phyloP scores from a whole-genome alignment of 129 eudicot genomes.

The Heracleum sosnowskyi region DNA sequence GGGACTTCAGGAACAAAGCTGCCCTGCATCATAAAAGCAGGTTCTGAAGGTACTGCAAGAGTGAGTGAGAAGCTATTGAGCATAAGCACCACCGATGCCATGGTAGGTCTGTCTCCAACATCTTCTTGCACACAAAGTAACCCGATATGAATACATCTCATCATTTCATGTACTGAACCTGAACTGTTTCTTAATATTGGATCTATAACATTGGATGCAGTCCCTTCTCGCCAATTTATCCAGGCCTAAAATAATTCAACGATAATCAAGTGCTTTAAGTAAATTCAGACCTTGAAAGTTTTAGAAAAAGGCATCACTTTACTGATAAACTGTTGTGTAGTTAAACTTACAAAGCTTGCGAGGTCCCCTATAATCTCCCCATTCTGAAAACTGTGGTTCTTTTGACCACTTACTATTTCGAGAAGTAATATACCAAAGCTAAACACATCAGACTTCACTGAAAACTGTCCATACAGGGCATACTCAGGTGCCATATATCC shows the following conservation, averaged over 20 bases:
- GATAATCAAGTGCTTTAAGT: neutral
- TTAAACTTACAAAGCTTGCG: conserved; percentile 7
- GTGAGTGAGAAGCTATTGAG: neutral
- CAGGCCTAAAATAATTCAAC: neutral
- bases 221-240: conserved; percentile 2
- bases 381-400: neutral
- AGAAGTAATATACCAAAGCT: conserved; percentile 6
- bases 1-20: neutral
- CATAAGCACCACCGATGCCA: conserved; percentile 4
- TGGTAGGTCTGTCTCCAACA: neutral
- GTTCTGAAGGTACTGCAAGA: neutral
- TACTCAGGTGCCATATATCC: conserved; percentile 11
- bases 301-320: neutral
- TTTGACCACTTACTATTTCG: conserved; percentile 5
- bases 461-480: neutral
- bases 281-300: neutral
- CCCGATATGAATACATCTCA: conserved; percentile 4
- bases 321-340: neutral
- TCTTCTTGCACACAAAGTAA: neutral
- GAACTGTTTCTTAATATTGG: conserved; percentile 1
- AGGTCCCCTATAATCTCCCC: neutral
- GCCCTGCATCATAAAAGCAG: neutral
- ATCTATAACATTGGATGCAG: neutral
- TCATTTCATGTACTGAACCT: neutral
- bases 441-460: conserved; percentile 4